These are phyloP conservation scores for Arctostaphylos glauca DNA, from an alignment of 148 eudicot genomes.

Conservation along the genomic window DNA sequence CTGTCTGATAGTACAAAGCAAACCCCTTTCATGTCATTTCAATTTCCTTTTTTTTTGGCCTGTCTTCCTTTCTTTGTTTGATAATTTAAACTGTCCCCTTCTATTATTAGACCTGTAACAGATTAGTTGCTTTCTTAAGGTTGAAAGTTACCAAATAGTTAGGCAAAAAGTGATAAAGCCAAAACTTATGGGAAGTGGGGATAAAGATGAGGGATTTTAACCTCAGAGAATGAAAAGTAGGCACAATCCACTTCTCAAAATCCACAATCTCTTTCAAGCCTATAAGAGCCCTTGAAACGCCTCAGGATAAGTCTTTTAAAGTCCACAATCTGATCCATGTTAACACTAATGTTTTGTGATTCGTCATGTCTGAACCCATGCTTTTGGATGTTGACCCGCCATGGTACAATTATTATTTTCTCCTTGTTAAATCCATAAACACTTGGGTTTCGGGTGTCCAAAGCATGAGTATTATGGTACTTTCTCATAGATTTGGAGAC, in stretches of 20 bases:
- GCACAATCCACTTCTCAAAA: not conserved
- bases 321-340: not conserved
- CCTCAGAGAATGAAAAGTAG: not conserved
- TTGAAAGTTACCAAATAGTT: constrained; percentile 19
- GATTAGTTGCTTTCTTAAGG: constrained; percentile 14
- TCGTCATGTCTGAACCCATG: not conserved
- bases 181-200: not conserved
- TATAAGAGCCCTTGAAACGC: not conserved
- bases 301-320: not conserved
- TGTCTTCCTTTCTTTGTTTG: not conserved
- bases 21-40: constrained; percentile 7
- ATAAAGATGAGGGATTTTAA: not conserved
- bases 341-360: not conserved
- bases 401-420: not conserved
- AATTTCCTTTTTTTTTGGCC: not conserved
- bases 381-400: constrained; percentile 8
- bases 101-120: not conserved
- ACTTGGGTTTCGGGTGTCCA: constrained; percentile 7
- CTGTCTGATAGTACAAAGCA: too few species aligned
- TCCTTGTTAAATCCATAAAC: not conserved
- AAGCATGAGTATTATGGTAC: not conserved
- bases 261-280: constrained; percentile 10
- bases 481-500: not conserved
- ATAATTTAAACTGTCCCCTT: constrained; percentile 1
- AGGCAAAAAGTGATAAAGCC: constrained; percentile 15